A percentile compares a stretch with the other conserved stretches of the same genome.
Conservation (phyloP, 306 rosid species). For the Cajanus cajan region DNA sequence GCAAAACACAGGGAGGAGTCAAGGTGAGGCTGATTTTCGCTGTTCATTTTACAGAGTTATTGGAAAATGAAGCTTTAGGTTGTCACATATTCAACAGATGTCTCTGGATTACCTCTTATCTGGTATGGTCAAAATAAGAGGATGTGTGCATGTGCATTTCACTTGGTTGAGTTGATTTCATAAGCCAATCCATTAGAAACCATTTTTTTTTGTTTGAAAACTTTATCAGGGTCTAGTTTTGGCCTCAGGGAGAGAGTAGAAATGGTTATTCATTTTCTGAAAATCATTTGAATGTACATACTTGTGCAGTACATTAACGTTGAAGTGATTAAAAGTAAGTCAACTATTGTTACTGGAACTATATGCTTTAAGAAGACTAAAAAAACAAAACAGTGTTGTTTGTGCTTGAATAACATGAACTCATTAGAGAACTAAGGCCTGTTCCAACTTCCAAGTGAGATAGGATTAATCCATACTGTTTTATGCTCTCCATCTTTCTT, state of each 20-base stretch:
- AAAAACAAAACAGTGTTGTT: not conserved
- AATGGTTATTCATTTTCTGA: conserved; percentile 4
- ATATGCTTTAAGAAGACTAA: not conserved
- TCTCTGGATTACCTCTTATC: not conserved
- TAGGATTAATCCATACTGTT: not conserved
- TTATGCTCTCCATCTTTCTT: not conserved
- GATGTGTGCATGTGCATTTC: conserved; percentile 2
- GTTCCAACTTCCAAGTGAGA: not conserved
- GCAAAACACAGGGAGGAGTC: conserved; percentile 83
- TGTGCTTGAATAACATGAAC: conserved; percentile 3
- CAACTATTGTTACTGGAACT: not conserved
- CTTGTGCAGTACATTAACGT: not conserved
- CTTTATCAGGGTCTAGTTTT: not conserved
- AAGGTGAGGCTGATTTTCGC: conserved; percentile 54
- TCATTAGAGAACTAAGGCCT: not conserved
- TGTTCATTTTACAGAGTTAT: conserved; percentile 14
- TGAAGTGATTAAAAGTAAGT: not conserved
- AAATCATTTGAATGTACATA: not conserved
- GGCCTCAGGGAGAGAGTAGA: not conserved
- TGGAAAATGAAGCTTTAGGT: conserved; percentile 4
- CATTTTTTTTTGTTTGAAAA: not conserved
- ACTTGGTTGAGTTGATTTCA: conserved; percentile 10
- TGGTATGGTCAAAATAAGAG: conserved; percentile 2
- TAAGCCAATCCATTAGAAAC: not conserved
- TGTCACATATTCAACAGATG: not conserved